Evolutionary conservation across 1,284 basidiomycete genomes (phyloP), one percentile per base, ranked within the genome.

Genomic region (Psilocybe mexicana): DNA sequence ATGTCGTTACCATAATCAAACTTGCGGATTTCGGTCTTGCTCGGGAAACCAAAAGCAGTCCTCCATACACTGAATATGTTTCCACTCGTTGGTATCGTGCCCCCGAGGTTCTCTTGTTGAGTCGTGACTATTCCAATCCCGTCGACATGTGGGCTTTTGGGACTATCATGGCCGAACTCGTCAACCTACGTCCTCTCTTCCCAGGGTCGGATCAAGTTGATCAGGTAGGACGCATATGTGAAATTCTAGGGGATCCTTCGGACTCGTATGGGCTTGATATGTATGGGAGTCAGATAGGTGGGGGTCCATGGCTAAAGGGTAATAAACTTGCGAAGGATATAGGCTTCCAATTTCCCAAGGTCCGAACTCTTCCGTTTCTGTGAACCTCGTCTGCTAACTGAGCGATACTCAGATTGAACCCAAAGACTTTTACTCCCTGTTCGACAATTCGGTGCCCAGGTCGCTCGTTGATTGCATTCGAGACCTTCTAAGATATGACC

Each of bases 141-240:
- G 96, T 99, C 36, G 97, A 99, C 73, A 94, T 98, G 90, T 99
- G 97, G 97, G 97, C 97, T 1, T 78, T 99, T 47, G 97, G 97
- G 24, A 96, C 97, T 3, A 99, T 99, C 72, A 89, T 99, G 80
- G 94, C 96, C 6, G 97, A 99, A 74, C 82, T 98, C 56, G 84
- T 98, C 74, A 98, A 95, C 69, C 83, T 99, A 61, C 91, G 94
- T 64, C 96, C 97, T 0, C 80, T 99, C 28, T 99, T 99, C 73
- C 96, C 97, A n/a, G 97, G 97, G n/a, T 86, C 89, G 56, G 91
- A 88, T 71, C 96, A 98, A 72, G 82, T 94, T 50, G 96, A 99
- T 76, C 97, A 99, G 74, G 88, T 99, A 25, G 86, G 85, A 58
- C 83, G 88, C 69, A 98, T 99, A 58, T 93, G 90, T 67, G 90